phyloP scores from a whole-genome alignment of 2,329 filamentous ascomycete genomes.

The Elsinoe batatas region DNA sequence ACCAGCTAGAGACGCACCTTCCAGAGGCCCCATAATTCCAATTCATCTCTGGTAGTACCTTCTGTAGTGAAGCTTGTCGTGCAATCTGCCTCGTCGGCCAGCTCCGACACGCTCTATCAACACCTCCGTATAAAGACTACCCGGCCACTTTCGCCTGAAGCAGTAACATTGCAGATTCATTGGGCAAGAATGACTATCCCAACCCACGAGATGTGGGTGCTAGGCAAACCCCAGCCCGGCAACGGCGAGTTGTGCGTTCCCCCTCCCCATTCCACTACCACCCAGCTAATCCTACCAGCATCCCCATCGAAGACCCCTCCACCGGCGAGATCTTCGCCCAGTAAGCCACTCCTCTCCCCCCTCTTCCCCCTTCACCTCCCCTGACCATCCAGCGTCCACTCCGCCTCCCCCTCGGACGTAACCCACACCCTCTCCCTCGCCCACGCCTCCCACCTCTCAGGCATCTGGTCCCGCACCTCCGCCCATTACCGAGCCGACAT shows the following conservation, averaged over 20 bases:
- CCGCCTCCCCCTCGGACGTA: slow-evolving; percentile 39
- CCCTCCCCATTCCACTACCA: slow-evolving; percentile 13
- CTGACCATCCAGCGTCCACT: slow-evolving; percentile 34
- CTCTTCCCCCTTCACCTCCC: background rate
- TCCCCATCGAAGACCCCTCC: slow-evolving; percentile 45
- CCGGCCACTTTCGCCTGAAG: too few species aligned
- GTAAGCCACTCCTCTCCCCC: slow-evolving; percentile 25
- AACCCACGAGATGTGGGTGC: slow-evolving; percentile 32
- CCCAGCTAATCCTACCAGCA: slow-evolving; percentile 27
- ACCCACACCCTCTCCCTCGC: slow-evolving; percentile 33
- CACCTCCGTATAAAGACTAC: too few species aligned
- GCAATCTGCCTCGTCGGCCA: too few species aligned
- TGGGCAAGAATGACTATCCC: slow-evolving; percentile 15
- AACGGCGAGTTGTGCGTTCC: slow-evolving; percentile 38
- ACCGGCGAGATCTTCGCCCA: slow-evolving; percentile 44
- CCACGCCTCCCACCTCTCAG: slow-evolving; percentile 40
- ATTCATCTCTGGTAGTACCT: too few species aligned
- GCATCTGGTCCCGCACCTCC: slow-evolving; percentile 48
- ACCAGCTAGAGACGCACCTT: too few species aligned
- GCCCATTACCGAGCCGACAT: slow-evolving; percentile 51
- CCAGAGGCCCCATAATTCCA: too few species aligned
- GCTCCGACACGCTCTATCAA: too few species aligned
- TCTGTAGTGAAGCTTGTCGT: too few species aligned
- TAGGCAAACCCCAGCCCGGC: slow-evolving; percentile 33
- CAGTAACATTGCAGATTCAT: too few species aligned